Evolutionary conservation across 306 rosid genomes (phyloP), one percentile per base, ranked within the genome.

Genomic region (Benincasa hispida): DNA sequence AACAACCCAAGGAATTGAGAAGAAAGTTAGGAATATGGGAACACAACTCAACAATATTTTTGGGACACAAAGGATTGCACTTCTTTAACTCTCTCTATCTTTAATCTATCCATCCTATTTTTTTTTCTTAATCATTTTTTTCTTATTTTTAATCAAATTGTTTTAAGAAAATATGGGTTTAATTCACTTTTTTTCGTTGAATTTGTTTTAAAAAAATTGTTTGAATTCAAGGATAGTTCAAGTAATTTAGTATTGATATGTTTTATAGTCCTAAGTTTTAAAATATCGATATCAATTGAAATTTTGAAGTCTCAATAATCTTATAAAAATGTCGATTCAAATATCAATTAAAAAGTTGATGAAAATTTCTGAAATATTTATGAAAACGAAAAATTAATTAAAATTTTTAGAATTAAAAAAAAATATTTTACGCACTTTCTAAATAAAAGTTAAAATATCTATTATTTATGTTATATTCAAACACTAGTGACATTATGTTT

Each of bases 11-110:
- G 5, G 22, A 61, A 87, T 79, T 81, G 84, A 76, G 83, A 81
- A 79, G 82, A 79, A 82, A 88, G 89, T 81, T 85, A 86, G 89
- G 39, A 35, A 75, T 39, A 13, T 21, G 61, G 61, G 47, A 73
- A 50, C 77, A 73, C 42, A 73, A 50, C 59, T 24, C 42, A 73
- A 53, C 77, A 84, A 84, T 82, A 85, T 79, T 84, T 42, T 85
- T 93, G 92, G 89, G 86, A 89, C 98, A 87, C 81, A 81, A 83
- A 75, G 54, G 56, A 75, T 75, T 75, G 69, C 53, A 75, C 69
- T 58, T 55, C 39, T 57, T 21, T 58, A 35, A n/a, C 25, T 8
- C 19, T 17, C 1, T 47, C 14, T 69, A 50, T 82, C 86, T 85
- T 86, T 90, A 11, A 45, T 45, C 85, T 88, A 79, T 75, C 68